Evolutionary conservation across 1,284 basidiomycete species (phyloP).

Genomic region (Melampsora abietis-canadensis): DNA sequence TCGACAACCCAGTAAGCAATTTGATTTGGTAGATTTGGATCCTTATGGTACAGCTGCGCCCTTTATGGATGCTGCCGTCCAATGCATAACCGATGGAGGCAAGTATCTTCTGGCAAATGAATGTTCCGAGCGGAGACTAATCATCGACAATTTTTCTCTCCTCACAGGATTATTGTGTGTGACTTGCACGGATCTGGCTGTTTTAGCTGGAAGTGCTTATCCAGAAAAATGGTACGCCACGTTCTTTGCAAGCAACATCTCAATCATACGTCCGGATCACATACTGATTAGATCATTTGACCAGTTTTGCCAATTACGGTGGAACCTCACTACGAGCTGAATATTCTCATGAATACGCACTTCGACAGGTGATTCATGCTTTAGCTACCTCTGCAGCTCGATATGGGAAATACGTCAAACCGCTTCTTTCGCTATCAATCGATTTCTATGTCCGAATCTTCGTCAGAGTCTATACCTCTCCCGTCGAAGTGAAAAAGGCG

Average conservation of each 20-base stretch:
- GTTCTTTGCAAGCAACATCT: neutral
- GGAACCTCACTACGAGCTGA: constrained; percentile 87
- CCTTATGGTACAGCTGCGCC: constrained; percentile 96
- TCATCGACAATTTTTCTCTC: neutral
- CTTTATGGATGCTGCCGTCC: constrained; percentile 95
- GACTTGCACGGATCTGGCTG: constrained; percentile 92
- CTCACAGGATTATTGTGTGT: constrained; percentile 78
- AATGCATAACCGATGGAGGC: constrained; percentile 82
- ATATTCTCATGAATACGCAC: constrained; percentile 87
- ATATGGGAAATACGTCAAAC: constrained; percentile 87
- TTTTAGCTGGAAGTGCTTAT: constrained; percentile 88
- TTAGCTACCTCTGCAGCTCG: constrained; percentile 80
- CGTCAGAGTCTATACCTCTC: constrained; percentile 70
- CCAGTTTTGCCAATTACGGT: constrained; percentile 89
- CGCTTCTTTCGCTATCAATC: constrained; percentile 87
- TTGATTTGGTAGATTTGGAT: constrained; percentile 93
- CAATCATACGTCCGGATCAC: neutral
- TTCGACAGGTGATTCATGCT: constrained; percentile 81
- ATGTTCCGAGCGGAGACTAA: neutral
- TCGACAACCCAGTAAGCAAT: constrained; percentile 67
- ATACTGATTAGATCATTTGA: constrained; percentile 9
- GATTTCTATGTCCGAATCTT: constrained; percentile 97
- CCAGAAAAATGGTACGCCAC: constrained; percentile 83
- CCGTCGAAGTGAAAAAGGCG: constrained; percentile 80
- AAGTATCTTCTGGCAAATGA: constrained; percentile 45